Base-by-base conservation (phyloP, 2,329 filamentous ascomycete genomes). In the Rhytidhysteron rufulum region DNA sequence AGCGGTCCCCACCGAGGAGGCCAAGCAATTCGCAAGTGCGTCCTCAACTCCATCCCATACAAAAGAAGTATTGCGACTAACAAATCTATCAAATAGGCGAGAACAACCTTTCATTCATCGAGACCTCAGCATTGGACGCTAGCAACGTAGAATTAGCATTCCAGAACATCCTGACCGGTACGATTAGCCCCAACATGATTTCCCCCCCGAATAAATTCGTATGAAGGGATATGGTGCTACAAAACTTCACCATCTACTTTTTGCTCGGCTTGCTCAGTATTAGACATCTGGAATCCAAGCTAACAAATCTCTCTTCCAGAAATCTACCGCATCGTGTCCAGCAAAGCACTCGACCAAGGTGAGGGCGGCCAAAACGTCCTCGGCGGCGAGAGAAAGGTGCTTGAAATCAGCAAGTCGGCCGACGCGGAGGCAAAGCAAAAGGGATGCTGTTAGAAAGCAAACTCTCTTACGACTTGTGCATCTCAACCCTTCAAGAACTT, bases 91-190 rank as follows among this genome's bases (percentile, higher is more conserved):
- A 16, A 30, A 9, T 34, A 95, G 90, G 88, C 78, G 90, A 96
- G 70, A 95, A 96, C 75, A 91, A 95, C 68, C 80, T 97, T 33
- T 97, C 91, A 37, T 98, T 98, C 71, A 98, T 98, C 69, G 93
- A 98, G 78, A 98, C 93, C 31, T 98, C 94, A 47, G 93, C 93
- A 50, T 84, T 98, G 60, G 93, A 98, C 66, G 93, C 93, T 58
- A 97, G 89, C 80, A 98, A 98, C 66, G 93, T 98, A 53, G 93
- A 98, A 74, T 83, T 97, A 63, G 93, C 93, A 45, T 97, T 98
- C 81, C 91, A 98, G 75, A 97, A 97, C 73, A 98, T 98, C 66
- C 78, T 98, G 66, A 98, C 93, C 65, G 91, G 91, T 96, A 79
- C 48, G 79, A 68, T 20, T 15, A 7, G 6, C 37, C 27, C 25